These are phyloP conservation scores for Hemileia vastatrix DNA, from an alignment of 1,284 basidiomycete species.

Conservation along the genomic window DNA sequence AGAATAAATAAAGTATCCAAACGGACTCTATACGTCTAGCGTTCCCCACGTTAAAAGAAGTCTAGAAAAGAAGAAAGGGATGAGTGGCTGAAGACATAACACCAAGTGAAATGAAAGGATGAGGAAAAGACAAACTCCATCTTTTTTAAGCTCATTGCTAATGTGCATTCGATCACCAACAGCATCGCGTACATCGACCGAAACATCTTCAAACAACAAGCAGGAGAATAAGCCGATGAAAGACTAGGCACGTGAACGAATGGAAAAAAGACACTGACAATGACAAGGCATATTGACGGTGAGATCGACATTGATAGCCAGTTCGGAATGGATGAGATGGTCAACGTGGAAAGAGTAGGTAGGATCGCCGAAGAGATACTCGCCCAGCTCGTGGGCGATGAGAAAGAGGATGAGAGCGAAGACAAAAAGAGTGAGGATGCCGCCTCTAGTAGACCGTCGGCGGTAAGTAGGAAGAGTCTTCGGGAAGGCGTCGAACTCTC, in stretches of 20 bases:
- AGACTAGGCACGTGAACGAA: neutral
- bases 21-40: conserved; percentile 61
- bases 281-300: conserved; percentile 83
- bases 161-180: conserved; percentile 83
- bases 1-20: neutral
- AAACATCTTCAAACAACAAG: conserved; percentile 54
- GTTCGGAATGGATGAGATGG: conserved; percentile 52
- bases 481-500: conserved; percentile 68
- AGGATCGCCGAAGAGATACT: conserved; percentile 85
- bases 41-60: conserved; percentile 70
- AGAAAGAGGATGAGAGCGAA: conserved; percentile 61
- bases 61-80: conserved; percentile 48
- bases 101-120: neutral
- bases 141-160: conserved; percentile 70
- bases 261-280: conserved; percentile 56
- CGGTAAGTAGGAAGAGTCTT: conserved; percentile 79
- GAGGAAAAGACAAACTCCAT: conserved; percentile 56
- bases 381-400: conserved; percentile 73
- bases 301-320: conserved; percentile 80
- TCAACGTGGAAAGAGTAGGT: conserved; percentile 78
- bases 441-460: conserved; percentile 70
- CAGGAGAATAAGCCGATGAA: neutral
- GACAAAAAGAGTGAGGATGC: conserved; percentile 75
- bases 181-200: conserved; percentile 80
- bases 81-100: neutral